Conservation (phyloP, 257 asterid genomes). For the Fraxinus excelsior region DNA sequence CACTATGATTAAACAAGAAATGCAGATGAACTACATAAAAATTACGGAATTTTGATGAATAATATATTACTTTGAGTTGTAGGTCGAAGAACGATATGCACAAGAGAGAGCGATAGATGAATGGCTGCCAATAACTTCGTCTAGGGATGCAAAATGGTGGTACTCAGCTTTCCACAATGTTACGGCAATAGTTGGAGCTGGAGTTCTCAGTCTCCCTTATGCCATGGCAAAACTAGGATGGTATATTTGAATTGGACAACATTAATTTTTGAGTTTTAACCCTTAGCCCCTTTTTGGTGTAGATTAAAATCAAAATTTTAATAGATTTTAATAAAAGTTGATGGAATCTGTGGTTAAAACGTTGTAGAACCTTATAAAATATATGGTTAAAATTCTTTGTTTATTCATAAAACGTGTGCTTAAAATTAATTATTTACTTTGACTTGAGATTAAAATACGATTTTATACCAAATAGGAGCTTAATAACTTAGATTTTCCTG, state of each 20-base stretch:
- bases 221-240: slow-evolving; percentile 31
- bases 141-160: slow-evolving; percentile 34
- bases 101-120: slow-evolving; percentile 22
- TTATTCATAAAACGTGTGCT: too few species aligned
- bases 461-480: too few species aligned
- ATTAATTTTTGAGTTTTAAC: background rate
- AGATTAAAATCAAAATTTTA: too few species aligned
- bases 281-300: background rate
- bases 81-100: slow-evolving; percentile 14
- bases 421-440: too few species aligned
- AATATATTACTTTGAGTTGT: background rate
- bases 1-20: too few species aligned
- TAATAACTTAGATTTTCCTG: too few species aligned
- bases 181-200: slow-evolving; percentile 33
- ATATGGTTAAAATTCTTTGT: too few species aligned
- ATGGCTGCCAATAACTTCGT: slow-evolving; percentile 28
- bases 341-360: too few species aligned
- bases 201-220: slow-evolving; percentile 31
- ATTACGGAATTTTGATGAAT: background rate
- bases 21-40: too few species aligned
- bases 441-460: too few species aligned
- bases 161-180: slow-evolving; percentile 34
- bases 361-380: too few species aligned
- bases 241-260: background rate
- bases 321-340: too few species aligned